Base-by-base conservation (phyloP, 108 stramenopile species). In the Pinguiococcus pyrenoidosus region DNA sequence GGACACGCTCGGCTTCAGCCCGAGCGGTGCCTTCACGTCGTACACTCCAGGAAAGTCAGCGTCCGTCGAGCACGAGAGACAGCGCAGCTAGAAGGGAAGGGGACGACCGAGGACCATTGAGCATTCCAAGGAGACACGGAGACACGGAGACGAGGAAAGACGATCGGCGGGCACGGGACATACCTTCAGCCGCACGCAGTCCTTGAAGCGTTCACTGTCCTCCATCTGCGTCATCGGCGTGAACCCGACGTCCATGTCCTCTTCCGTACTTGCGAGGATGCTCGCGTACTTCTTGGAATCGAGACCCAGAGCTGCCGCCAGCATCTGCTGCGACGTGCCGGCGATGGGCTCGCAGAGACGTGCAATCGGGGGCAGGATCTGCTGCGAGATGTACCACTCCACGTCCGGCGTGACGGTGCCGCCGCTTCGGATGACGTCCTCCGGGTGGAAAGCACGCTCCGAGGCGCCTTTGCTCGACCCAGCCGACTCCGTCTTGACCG, bases 291-390 rank as follows among this genome's bases (percentile, higher is more conserved):
- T 49, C 28, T 51, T 13, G 13, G 69, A 37, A 32, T 77, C 76
- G n/a, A 77, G 63, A 21, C 76, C 76, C 36, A 77, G 53, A 22
- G 49, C 42, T 37, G 62, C 59, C 29, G 76, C 73, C 6, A 77
- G 33, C 5, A 56, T 49, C 16, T 56, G 65, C 12, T 53, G 30
- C 4, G 71, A 66, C 7, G 78, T 84, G 23, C 85, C 92, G 49
- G 94, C 90, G 59, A 99, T 99, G 21, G 93, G 92, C 62, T 95
- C 96, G 46, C 92, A 94, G 25, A 99, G 78, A 71, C 96, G 92
- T 44, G 84, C 71, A 5, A 92, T 80, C 10, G 92, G 91, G 13
- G 92, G 96, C 13, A 95, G 73, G 53, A 98, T 91, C 70, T 98
- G 96, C 60, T 90, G 83, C 26, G 81, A 66, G 51, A 99, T 63